These are phyloP conservation scores for Maudiozyma pseudohumilis DNA, from an alignment of 805 yeast species.

Conservation along the genomic window DNA sequence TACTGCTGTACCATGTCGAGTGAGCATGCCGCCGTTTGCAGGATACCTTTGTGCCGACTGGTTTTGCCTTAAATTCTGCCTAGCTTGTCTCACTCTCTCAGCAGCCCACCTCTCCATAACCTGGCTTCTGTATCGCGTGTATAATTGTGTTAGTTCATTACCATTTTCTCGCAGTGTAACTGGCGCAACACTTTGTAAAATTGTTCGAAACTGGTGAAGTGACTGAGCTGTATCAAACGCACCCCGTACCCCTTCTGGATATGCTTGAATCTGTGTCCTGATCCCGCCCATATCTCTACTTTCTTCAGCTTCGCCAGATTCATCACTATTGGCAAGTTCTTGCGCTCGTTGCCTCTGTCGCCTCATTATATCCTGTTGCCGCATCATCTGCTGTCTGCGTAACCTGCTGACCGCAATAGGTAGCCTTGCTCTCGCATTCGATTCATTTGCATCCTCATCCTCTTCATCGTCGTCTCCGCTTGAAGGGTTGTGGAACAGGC, in stretches of 20 bases:
- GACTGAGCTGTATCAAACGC: conserved; percentile 20
- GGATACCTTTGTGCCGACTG: no score
- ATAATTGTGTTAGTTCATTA: conserved; percentile 15
- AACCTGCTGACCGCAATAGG: conserved; percentile 7
- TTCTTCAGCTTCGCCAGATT: neutral
- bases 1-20: no score
- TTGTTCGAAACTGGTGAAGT: conserved; percentile 16
- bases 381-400: conserved; percentile 6
- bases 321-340: neutral
- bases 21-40: no score
- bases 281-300: conserved; percentile 11
- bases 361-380: neutral
- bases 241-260: conserved; percentile 17
- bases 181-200: conserved; percentile 17
- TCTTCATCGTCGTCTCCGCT: conserved; percentile 6
- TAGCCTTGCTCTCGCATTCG: neutral
- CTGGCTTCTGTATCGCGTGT: conserved; percentile 14
- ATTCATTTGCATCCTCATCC: neutral
- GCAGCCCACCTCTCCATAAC: conserved; percentile 13
- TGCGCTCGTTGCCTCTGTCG: conserved; percentile 1
- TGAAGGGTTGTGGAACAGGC: conserved; percentile 3
- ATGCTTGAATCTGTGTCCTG: conserved; percentile 11
- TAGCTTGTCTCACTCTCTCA: conserved; percentile 5
- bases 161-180: conserved; percentile 14
- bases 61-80: no score